phyloP scores from a whole-genome alignment of 2,329 filamentous ascomycete species.

The Bipolaris bicolor region DNA sequence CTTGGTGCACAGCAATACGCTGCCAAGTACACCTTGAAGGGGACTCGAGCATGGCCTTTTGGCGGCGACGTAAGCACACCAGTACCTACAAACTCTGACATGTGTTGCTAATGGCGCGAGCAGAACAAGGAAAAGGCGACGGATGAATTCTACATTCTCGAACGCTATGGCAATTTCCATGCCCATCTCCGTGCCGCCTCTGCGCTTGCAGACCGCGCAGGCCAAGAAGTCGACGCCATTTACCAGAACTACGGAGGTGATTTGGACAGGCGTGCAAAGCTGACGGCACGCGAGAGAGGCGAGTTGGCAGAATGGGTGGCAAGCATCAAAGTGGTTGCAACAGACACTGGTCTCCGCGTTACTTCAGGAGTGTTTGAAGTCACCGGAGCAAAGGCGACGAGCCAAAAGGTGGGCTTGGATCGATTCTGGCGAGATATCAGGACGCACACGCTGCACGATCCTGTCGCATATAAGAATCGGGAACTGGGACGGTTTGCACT shows the following conservation, averaged over 20 bases:
- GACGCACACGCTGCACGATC: conserved; percentile 70
- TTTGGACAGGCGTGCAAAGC: conserved; percentile 46
- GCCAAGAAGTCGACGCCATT: conserved; percentile 55
- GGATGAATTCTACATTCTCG: conserved; percentile 70
- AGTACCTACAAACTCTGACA: neutral
- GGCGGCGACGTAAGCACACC: conserved; percentile 57
- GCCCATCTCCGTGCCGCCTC: conserved; percentile 67
- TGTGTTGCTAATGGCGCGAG: conserved; percentile 1
- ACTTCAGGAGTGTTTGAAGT: conserved; percentile 69
- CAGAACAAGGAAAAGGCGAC: conserved; percentile 62
- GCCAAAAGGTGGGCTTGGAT: conserved; percentile 65
- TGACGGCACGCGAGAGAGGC: conserved; percentile 62
- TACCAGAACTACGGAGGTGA: conserved; percentile 52
- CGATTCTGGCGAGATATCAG: conserved; percentile 71
- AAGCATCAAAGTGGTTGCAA: conserved; percentile 67
- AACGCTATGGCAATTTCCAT: conserved; percentile 68
- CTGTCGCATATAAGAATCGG: conserved; percentile 69
- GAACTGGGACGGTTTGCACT: conserved; percentile 66
- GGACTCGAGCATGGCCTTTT: conserved; percentile 68
- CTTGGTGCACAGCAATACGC: conserved; percentile 64
- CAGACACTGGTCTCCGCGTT: conserved; percentile 64
- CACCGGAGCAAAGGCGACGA: conserved; percentile 64
- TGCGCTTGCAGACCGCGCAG: conserved; percentile 64
- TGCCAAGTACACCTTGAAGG: conserved; percentile 61
- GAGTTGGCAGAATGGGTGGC: conserved; percentile 68